Base-by-base conservation (phyloP, 257 asterid species). In the Penstemon newberryi region DNA sequence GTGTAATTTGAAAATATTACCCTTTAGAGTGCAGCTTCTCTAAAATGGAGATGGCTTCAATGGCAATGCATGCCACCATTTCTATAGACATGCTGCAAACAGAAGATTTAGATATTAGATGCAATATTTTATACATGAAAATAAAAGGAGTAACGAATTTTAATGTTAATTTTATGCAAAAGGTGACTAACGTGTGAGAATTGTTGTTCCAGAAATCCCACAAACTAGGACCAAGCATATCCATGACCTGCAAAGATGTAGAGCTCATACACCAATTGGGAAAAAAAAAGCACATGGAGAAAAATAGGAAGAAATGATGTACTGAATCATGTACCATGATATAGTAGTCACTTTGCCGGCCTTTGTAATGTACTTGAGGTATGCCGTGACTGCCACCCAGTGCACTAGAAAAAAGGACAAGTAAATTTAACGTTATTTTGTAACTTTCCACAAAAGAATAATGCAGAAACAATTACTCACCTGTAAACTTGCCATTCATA, bases 31-130 rank as follows among this genome's bases (percentile, higher is more conserved):
- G 98, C 83, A 92, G 74, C 82, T 83, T 86, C 86, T 92, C 96
- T 70, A 92, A 75, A 76, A 92, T 92, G 77, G 96, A 92, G 72
- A 92, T 85, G 44, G 98, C 92, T 86, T 92, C 96, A 75, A 92
- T 87, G 47, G 96, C 96, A 76, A 92, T 87, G 65, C 98, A 92
- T 37, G 96, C 96, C 46, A 89, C 92, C 96, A 86, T 92, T 79
- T 89, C 96, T 64, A 75, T 78, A 56, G 96, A 80, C 96, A 92
- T 89, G 74, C 98, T 92, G 91, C 66, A 70, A 69, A 73, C 54
- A 19, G 46, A 10, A 42, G 8, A 63, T 63, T 56, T 59, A 53
- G 60, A 66, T 56, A 46, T 73, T 73, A 59, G 75, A 62, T 63
- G 70, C 55, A 71, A 51, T 63, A n/a, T 74, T 8, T 15, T 50